Percentiles rank a stretch among this genome's conserved stretches.
These are phyloP conservation scores for Malbranchea cinnamomea DNA, from an alignment of 2,329 filamentous ascomycete species.

Conservation along the genomic window DNA sequence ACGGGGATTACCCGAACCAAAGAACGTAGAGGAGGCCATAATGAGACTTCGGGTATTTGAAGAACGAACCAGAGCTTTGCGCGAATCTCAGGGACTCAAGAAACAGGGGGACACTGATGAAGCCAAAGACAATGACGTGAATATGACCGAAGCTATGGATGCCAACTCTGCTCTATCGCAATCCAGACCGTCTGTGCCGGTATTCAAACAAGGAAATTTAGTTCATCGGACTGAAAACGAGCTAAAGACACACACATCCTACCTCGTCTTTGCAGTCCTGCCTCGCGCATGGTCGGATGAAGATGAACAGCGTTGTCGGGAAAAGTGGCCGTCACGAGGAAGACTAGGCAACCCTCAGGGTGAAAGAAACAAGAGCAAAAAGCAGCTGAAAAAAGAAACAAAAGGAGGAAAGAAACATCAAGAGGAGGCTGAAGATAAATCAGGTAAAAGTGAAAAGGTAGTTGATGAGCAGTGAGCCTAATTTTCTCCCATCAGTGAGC, in stretches of 20 bases:
- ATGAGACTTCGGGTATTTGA: slow-evolving; percentile 59
- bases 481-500: too few species aligned
- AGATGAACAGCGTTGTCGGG: slow-evolving; percentile 56
- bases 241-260: slow-evolving; percentile 92
- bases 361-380: slow-evolving; percentile 21
- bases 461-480: too few species aligned
- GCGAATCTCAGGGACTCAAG: slow-evolving; percentile 25
- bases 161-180: not conserved
- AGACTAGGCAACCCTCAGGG: slow-evolving; percentile 32
- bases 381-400: slow-evolving; percentile 23
- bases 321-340: slow-evolving; percentile 51
- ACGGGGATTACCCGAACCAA: slow-evolving; percentile 45
- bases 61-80: slow-evolving; percentile 50
- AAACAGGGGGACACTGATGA: slow-evolving; percentile 12
- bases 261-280: slow-evolving; percentile 80
- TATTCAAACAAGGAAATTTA: slow-evolving; percentile 62
- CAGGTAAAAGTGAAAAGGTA: too few species aligned
- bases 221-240: slow-evolving; percentile 73
- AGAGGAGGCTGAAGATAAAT: too few species aligned
- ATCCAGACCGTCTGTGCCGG: slow-evolving; percentile 22
- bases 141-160: slow-evolving; percentile 7
- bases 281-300: slow-evolving; percentile 74
- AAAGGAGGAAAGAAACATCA: slow-evolving; percentile 27
- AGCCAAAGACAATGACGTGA: slow-evolving; percentile 10
- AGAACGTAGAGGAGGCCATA: slow-evolving; percentile 65